Evolutionary conservation across 2,329 filamentous ascomycete species (phyloP).

Genomic region (Ascomycota sp.): DNA sequence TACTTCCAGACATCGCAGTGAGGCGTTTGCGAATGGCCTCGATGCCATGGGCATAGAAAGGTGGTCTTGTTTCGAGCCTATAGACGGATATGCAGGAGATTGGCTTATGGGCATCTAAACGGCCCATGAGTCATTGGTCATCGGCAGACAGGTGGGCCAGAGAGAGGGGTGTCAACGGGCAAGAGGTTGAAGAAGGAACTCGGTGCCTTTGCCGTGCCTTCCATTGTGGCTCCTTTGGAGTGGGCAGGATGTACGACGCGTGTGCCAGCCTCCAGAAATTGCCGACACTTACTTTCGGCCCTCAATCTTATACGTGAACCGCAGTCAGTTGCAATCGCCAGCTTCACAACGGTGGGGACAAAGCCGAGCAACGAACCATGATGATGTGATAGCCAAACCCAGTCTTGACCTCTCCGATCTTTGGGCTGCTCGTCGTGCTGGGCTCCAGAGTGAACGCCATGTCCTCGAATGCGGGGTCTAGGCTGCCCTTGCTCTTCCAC

Average conservation of each 20-base stretch:
- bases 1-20: constrained; percentile 95
- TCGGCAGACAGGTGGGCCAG: constrained; percentile 1
- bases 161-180: too few relatives aligned
- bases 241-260: too few relatives aligned
- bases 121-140: constrained; percentile 10
- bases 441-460: constrained; percentile 49
- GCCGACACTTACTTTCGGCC: constrained; percentile 15
- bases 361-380: constrained; percentile 33
- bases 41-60: constrained; percentile 19
- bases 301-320: constrained; percentile 13
- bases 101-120: constrained; percentile 20
- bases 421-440: constrained; percentile 43
- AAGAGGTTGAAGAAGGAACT: too few relatives aligned
- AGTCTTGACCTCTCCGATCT: constrained; percentile 52
- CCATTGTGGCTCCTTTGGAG: too few relatives aligned
- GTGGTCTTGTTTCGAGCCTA: constrained; percentile 7
- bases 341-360: constrained; percentile 22
- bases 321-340: constrained; percentile 2
- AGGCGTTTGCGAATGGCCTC: constrained; percentile 11
- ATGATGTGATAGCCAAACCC: constrained; percentile 62
- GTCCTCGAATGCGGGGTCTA: constrained; percentile 51
- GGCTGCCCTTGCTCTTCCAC: constrained; percentile 48
- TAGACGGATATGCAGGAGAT: too few relatives aligned
- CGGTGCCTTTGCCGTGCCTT: too few relatives aligned
- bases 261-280: background rate